These are phyloP conservation scores for Psidium friedrichsthalianum DNA, from an alignment of 345 rosid species.

Conservation along the genomic window DNA sequence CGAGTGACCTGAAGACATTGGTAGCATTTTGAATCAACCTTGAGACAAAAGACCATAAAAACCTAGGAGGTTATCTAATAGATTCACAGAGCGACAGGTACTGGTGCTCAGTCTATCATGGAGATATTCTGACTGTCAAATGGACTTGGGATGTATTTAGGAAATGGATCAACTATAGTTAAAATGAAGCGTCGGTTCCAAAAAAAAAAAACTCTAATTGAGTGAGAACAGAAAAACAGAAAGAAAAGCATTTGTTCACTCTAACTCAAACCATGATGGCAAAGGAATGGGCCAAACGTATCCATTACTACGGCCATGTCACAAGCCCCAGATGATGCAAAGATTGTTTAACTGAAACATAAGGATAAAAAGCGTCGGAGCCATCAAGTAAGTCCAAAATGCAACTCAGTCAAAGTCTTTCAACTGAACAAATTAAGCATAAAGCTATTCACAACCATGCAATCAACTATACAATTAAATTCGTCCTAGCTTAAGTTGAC, in stretches of 20 bases:
- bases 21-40: background rate
- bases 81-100: background rate
- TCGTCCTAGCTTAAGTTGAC: background rate
- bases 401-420: background rate
- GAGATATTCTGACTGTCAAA: background rate
- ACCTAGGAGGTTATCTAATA: background rate
- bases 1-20: background rate
- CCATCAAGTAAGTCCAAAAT: background rate
- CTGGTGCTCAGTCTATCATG: background rate
- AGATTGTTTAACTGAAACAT: background rate
- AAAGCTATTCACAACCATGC: background rate
- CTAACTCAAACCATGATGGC: background rate
- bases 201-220: background rate
- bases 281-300: background rate
- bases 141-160: background rate
- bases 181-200: background rate
- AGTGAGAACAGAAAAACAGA: background rate
- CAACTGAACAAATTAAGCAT: background rate
- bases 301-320: background rate
- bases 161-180: background rate
- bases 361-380: background rate
- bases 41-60: background rate
- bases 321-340: background rate
- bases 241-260: background rate
- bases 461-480: background rate